A percentile compares a stretch with the other conserved stretches of the same genome.
Evolutionary conservation across 2,329 filamentous ascomycete genomes (phyloP).

Genomic region (Albifimbria verrucaria): DNA sequence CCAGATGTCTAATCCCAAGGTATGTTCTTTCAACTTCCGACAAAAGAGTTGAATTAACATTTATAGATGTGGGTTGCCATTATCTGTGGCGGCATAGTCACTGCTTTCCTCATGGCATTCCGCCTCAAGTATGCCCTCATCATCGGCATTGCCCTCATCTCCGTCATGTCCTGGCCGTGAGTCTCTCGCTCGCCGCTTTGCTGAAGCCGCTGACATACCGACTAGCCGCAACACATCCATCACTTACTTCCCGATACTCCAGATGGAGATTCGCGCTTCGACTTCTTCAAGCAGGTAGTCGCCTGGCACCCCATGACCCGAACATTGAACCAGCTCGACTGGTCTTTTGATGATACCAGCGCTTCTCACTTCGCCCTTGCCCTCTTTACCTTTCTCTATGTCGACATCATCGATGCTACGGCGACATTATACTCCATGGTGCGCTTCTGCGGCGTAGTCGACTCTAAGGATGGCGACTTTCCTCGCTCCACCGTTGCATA

Average conservation of each 20-base stretch:
- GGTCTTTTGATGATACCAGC: conserved; percentile 51
- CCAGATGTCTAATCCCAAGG: conserved; percentile 75
- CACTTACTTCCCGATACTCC: conserved; percentile 69
- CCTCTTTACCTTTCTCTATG: conserved; percentile 74
- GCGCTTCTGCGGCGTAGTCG: conserved; percentile 65
- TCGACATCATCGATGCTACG: conserved; percentile 76
- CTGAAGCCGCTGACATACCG: conserved; percentile 9
- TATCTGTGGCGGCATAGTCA: conserved; percentile 74
- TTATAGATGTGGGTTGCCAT: conserved; percentile 78
- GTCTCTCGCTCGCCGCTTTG: conserved; percentile 21
- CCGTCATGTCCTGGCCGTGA: conserved; percentile 71
- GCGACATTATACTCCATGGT: conserved; percentile 82
- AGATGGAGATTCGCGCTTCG: conserved; percentile 62
- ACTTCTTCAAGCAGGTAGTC: conserved; percentile 71
- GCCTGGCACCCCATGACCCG: conserved; percentile 67
- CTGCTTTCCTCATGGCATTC: conserved; percentile 76
- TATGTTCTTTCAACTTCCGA: conserved; percentile 22
- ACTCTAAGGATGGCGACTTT: conserved; percentile 71
- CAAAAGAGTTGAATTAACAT: conserved; percentile 4
- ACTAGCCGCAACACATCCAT: conserved; percentile 62
- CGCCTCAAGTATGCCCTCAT: conserved; percentile 73
- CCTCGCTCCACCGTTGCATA: conserved; percentile 81
- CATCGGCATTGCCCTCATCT: conserved; percentile 68
- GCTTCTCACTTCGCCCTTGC: conserved; percentile 65
- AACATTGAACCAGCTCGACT: conserved; percentile 62